These are phyloP conservation scores for Graphilbum sp. DNA, from an alignment of 2,329 filamentous ascomycete genomes.

Conservation along the genomic window DNA sequence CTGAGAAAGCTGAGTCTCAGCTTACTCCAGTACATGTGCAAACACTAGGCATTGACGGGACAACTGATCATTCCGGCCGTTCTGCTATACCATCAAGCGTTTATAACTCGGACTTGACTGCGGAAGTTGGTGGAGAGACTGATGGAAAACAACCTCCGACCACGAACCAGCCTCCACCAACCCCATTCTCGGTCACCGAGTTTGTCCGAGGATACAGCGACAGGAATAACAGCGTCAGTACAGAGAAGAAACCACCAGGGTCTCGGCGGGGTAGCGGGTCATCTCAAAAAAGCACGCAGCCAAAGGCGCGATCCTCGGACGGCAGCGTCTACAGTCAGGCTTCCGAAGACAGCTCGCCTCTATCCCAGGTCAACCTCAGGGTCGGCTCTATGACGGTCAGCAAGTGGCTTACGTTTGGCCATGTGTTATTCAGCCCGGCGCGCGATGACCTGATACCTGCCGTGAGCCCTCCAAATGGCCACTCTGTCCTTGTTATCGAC, in stretches of 20 bases:
- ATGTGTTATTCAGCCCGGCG: constrained; percentile 67
- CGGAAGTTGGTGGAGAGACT: constrained; percentile 33
- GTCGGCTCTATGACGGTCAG: constrained; percentile 72
- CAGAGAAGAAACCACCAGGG: constrained; percentile 10
- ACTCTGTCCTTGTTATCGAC: constrained; percentile 59
- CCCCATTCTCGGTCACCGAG: constrained; percentile 26
- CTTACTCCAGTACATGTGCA: constrained; percentile 20
- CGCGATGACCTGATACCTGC: constrained; percentile 50
- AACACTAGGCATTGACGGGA: constrained; percentile 16
- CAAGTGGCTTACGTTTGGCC: constrained; percentile 76
- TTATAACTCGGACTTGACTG: constrained; percentile 37
- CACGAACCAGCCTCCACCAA: constrained; percentile 19
- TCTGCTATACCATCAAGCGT: constrained; percentile 29
- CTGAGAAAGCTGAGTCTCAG: constrained; percentile 26
- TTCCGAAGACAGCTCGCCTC: constrained; percentile 42
- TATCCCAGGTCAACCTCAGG: constrained; percentile 58
- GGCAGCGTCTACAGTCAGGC: constrained; percentile 28
- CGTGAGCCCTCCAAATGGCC: constrained; percentile 34
- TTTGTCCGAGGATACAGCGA: constrained; percentile 23
- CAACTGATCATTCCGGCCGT: constrained; percentile 12
- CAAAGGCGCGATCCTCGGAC: constrained; percentile 20
- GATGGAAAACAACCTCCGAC: constrained; percentile 15
- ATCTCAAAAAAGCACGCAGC: constrained; percentile 10
- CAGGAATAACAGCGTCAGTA: constrained; percentile 14
- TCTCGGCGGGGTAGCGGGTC: constrained; percentile 13